Percentiles rank a stretch among this genome's conserved stretches.
Conservation (phyloP, 805 yeast species). For the Isabelozyma rhagii region DNA sequence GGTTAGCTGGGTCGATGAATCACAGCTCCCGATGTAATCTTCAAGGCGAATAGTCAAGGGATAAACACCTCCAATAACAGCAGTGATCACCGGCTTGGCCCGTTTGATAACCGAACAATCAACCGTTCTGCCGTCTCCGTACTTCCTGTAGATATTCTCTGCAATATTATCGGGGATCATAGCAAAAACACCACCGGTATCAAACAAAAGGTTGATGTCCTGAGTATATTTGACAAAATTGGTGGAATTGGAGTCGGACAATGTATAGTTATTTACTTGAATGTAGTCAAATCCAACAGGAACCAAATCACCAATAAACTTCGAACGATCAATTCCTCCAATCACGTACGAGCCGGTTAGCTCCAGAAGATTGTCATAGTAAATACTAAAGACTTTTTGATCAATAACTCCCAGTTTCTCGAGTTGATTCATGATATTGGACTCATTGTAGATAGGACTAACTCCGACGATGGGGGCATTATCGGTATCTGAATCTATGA, state of each 20-base stretch:
- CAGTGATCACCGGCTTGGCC: neutral
- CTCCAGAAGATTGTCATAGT: neutral
- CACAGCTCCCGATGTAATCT: neutral
- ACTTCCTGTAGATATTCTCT: neutral
- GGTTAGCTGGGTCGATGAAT: neutral
- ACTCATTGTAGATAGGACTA: neutral
- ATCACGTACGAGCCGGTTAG: neutral
- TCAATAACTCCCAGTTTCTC: neutral
- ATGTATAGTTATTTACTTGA: neutral
- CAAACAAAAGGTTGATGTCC: neutral
- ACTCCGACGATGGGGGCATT: neutral
- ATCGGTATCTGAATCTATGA: neutral
- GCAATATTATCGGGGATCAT: neutral
- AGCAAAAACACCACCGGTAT: neutral
- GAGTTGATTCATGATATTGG: neutral
- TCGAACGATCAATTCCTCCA: neutral
- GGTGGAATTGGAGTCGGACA: neutral
- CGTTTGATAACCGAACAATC: neutral
- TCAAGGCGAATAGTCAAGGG: neutral
- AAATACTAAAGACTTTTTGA: neutral
- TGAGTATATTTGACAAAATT: neutral
- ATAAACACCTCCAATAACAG: neutral
- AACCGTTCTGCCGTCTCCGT: neutral
- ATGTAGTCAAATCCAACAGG: neutral
- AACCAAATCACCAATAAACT: neutral